phyloP scores from a whole-genome alignment of 768 basidiomycete species.

The Tubosaeta sp. region DNA sequence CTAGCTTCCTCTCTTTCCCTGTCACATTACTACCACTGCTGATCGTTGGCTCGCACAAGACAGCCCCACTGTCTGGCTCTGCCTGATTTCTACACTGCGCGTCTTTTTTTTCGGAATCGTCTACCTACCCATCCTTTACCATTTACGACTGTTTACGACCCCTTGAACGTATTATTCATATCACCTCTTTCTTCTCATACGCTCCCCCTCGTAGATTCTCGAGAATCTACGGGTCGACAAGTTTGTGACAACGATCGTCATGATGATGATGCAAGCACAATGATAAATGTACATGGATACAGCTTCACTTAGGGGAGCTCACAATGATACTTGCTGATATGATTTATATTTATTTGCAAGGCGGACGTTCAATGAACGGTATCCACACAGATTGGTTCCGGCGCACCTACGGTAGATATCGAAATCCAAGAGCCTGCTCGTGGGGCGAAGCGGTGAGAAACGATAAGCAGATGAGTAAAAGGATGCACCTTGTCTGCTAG shows the following conservation, averaged over 20 bases:
- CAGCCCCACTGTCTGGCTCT: background rate
- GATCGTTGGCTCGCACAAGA: background rate
- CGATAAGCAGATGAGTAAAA: background rate
- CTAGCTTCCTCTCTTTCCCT: background rate
- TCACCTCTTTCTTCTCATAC: background rate
- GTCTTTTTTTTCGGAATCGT: background rate
- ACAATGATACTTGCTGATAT: no score
- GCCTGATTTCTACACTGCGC: background rate
- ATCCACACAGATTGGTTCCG: no score
- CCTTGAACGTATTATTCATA: background rate
- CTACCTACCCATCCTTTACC: background rate
- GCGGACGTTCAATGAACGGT: no score
- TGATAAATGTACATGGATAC: background rate
- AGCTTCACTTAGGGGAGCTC: background rate
- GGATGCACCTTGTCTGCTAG: slow-evolving; percentile 39
- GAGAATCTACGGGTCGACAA: background rate
- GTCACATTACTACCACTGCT: background rate
- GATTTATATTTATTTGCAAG: no score
- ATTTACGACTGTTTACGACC: background rate
- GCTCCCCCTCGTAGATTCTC: background rate
- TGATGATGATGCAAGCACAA: background rate
- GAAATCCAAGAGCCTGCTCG: slow-evolving; percentile 51
- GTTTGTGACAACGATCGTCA: background rate
- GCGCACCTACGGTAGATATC: slow-evolving; percentile 42
- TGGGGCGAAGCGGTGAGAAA: background rate